Percentiles rank a stretch among this genome's conserved stretches.
Evolutionary conservation across 495 filamentous ascomycete genomes (phyloP).

Genomic region (Neurospora sp.): DNA sequence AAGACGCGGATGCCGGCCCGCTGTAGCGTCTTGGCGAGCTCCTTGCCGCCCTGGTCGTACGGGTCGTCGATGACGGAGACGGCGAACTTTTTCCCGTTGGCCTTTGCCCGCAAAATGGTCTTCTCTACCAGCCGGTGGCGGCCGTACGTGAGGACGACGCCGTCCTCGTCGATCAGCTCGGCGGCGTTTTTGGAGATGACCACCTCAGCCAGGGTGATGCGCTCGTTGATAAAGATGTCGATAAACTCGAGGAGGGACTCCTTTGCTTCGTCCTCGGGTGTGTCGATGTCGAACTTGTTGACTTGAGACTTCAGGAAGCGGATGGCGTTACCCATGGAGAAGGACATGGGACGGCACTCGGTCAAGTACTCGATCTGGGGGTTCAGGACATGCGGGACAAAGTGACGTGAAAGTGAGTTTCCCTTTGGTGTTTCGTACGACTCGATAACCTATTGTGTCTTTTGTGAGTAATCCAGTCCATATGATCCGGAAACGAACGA

Average conservation of each 20-base stretch:
- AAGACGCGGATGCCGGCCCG: slow-evolving; percentile 61
- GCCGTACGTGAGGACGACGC: slow-evolving; percentile 83
- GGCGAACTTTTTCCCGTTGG: slow-evolving; percentile 52
- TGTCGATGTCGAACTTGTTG: slow-evolving; percentile 71
- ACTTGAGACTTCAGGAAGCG: slow-evolving; percentile 86
- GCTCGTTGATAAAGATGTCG: slow-evolving; percentile 81
- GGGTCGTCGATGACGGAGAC: slow-evolving; percentile 81
- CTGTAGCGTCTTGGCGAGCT: slow-evolving; percentile 57
- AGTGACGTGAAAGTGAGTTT: slow-evolving; percentile 76
- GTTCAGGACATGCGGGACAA: slow-evolving; percentile 82
- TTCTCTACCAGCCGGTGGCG: slow-evolving; percentile 75
- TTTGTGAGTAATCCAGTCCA: slow-evolving; percentile 2
- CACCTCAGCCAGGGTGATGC: slow-evolving; percentile 75
- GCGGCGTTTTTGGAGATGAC: slow-evolving; percentile 69
- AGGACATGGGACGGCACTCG: slow-evolving; percentile 83
- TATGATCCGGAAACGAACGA: not conserved
- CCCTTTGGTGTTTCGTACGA: slow-evolving; percentile 79
- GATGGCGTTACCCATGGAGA: slow-evolving; percentile 93
- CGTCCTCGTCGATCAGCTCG: slow-evolving; percentile 59
- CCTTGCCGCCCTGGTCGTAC: slow-evolving; percentile 64
- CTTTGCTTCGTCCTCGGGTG: slow-evolving; percentile 70
- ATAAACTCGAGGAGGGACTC: slow-evolving; percentile 64
- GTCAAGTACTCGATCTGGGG: slow-evolving; percentile 92
- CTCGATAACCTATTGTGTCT: slow-evolving; percentile 60
- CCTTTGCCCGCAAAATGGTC: slow-evolving; percentile 60